Conservation (phyloP, 2,329 filamentous ascomycete genomes). For the Talaromyces amestolkiae region DNA sequence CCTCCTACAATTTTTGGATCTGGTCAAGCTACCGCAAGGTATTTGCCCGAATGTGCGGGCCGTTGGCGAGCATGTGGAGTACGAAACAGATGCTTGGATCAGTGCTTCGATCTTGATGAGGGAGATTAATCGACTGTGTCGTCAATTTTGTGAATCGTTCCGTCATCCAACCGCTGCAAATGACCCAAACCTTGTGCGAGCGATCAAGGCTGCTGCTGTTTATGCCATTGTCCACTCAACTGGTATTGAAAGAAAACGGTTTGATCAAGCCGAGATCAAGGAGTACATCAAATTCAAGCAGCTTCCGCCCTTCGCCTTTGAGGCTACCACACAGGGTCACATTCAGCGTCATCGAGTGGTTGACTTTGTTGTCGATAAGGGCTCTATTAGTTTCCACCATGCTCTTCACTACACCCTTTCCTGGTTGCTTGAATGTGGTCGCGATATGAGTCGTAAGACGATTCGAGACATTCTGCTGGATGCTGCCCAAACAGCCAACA, state of each 20-base stretch:
- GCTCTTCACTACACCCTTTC: slow-evolving; percentile 93
- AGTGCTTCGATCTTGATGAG: slow-evolving; percentile 90
- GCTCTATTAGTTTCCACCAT: slow-evolving; percentile 95
- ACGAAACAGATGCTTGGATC: slow-evolving; percentile 98
- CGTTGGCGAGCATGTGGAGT: slow-evolving; percentile 93
- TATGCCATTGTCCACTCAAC: slow-evolving; percentile 85
- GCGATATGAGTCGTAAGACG: slow-evolving; percentile 66
- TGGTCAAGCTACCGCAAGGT: slow-evolving; percentile 93
- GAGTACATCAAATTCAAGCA: slow-evolving; percentile 80
- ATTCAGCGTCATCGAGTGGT: slow-evolving; percentile 66
- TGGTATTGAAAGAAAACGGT: slow-evolving; percentile 81
- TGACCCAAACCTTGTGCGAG: slow-evolving; percentile 66
- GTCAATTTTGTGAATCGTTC: slow-evolving; percentile 86
- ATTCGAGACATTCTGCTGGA: slow-evolving; percentile 70
- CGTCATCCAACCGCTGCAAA: slow-evolving; percentile 65
- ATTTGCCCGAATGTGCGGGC: slow-evolving; percentile 93
- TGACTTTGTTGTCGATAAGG: slow-evolving; percentile 81
- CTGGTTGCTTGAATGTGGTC: slow-evolving; percentile 89
- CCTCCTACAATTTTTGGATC: slow-evolving; percentile 87
- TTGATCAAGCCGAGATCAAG: slow-evolving; percentile 83
- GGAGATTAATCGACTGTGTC: slow-evolving; percentile 89
- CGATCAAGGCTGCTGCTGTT: slow-evolving; percentile 66
- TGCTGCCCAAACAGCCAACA: slow-evolving; percentile 55
- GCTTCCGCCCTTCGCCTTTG: slow-evolving; percentile 76
- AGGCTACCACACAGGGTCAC: slow-evolving; percentile 47